Evolutionary conservation across 2,329 filamentous ascomycete species (phyloP), one percentile per base, ranked within the genome.

Genomic region (Microsporum ferrugineum): DNA sequence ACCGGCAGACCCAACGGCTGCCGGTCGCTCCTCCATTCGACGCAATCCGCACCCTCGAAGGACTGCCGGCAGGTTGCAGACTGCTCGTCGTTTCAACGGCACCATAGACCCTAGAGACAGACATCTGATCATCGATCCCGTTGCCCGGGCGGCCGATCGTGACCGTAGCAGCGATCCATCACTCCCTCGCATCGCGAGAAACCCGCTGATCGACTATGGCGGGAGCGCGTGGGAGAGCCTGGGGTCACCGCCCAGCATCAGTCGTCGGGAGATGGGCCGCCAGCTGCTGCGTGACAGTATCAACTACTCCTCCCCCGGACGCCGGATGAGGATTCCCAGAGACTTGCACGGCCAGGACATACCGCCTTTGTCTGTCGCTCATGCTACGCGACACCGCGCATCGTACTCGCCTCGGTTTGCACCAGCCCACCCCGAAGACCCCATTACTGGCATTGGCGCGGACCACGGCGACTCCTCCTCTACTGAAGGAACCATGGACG

Each of bases 1-100:
- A 64, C 49, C 49, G 14, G 4, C 49, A 7, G 82, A 85, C 67
- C 71, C 77, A 41, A 78, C 78, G 61, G 80, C 80, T 55, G 70
- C 76, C 61, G 73, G 78, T 60, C 80, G 83, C 68, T 84, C 82
- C 43, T 72, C 80, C 47, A 85, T 86, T 67, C 80, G 83, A 63
- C 49, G 49, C 49, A 29, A 10, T n/a, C 8, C 49, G 27, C 49
- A 34, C 49, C 38, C 59, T 7, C n/a, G 47, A 23, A 43, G 23
- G 43, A n/a, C 27, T n/a, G 4, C 27, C 31, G 34, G 34, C 8
- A 57, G 38, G 8, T 27, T 51, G 41, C 31, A 39, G 7, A 10
- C 38, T 17, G n/a, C 12, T 12, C 55, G 55, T 12, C 55, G 31
- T 8, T 5, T 27, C 29, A 34, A 10, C 12, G 3, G n/a, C 1